phyloP scores from a whole-genome alignment of 2,329 filamentous ascomycete species.

The Cladorrhinum sp. region DNA sequence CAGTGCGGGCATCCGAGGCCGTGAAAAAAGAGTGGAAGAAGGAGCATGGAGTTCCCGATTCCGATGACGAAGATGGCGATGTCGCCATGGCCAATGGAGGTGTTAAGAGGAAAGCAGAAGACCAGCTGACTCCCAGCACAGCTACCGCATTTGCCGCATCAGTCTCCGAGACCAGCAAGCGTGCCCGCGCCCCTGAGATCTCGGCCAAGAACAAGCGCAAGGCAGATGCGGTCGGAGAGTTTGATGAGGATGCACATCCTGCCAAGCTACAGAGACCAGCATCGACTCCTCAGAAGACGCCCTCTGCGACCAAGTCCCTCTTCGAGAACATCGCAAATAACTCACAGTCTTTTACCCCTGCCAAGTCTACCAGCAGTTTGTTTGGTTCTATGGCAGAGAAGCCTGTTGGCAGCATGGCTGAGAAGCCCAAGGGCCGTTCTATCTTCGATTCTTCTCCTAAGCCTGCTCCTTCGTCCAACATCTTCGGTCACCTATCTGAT shows the following conservation, averaged over 20 bases:
- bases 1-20: slow-evolving; percentile 56
- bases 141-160: slow-evolving; percentile 33
- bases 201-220: slow-evolving; percentile 53
- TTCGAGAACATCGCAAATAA: slow-evolving; percentile 58
- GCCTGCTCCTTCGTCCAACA: slow-evolving; percentile 42
- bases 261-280: slow-evolving; percentile 48
- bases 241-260: slow-evolving; percentile 44
- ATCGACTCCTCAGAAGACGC: slow-evolving; percentile 30
- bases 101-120: slow-evolving; percentile 56
- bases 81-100: slow-evolving; percentile 36
- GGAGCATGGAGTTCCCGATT: slow-evolving; percentile 52
- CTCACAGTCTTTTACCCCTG: slow-evolving; percentile 34
- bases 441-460: slow-evolving; percentile 36
- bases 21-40: slow-evolving; percentile 57
- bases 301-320: slow-evolving; percentile 53
- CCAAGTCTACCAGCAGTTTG: slow-evolving; percentile 34
- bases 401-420: slow-evolving; percentile 16
- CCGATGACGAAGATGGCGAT: slow-evolving; percentile 42
- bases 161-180: slow-evolving; percentile 45
- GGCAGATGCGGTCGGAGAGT: slow-evolving; percentile 43
- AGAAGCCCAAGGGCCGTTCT: slow-evolving; percentile 33
- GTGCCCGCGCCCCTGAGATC: slow-evolving; percentile 41
- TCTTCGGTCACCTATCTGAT: slow-evolving; percentile 60
- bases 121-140: slow-evolving; percentile 43
- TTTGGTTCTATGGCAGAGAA: slow-evolving; percentile 24